A percentile compares a stretch with the other conserved stretches of the same genome.
These are phyloP conservation scores for Ceratobasidium theobromae DNA, from an alignment of 1,284 basidiomycete species.

Conservation along the genomic window DNA sequence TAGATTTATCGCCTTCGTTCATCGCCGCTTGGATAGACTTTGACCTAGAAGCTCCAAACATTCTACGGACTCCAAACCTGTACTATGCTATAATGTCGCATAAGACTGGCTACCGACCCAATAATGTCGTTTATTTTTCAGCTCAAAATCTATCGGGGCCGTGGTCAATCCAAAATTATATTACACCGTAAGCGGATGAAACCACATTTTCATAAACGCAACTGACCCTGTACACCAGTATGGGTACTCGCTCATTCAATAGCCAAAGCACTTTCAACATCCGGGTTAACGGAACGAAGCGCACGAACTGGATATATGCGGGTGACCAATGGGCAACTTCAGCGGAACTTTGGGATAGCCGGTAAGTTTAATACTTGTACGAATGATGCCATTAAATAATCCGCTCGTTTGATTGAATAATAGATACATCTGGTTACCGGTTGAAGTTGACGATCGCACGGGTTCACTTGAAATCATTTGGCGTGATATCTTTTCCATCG, in stretches of 20 bases:
- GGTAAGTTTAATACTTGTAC: background rate
- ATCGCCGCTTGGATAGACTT: too few relatives aligned
- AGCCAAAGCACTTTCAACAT: conserved; percentile 23
- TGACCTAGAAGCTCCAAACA: conserved; percentile 20
- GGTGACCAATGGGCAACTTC: conserved; percentile 35
- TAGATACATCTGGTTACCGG: conserved; percentile 26
- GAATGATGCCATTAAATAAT: background rate
- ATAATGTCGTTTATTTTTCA: conserved; percentile 10
- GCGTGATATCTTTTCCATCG: conserved; percentile 22
- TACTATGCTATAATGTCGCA: conserved; percentile 25
- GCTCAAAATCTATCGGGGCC: conserved; percentile 17
- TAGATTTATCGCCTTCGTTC: too few relatives aligned
- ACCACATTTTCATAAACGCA: background rate
- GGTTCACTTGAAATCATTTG: conserved; percentile 7
- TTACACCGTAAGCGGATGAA: background rate
- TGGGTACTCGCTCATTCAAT: conserved; percentile 21
- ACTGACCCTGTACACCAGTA: background rate
- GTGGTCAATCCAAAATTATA: conserved; percentile 23
- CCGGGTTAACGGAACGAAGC: conserved; percentile 12
- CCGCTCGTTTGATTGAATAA: background rate
- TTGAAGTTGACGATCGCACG: conserved; percentile 10
- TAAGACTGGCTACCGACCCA: conserved; percentile 25
- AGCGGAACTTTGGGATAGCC: conserved; percentile 4
- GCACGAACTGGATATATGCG: conserved; percentile 19
- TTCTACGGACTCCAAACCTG: background rate